A percentile compares a stretch with the other conserved stretches of the same genome.
Conservation (phyloP, 768 basidiomycete genomes). For the Tephrocybe sp. region DNA sequence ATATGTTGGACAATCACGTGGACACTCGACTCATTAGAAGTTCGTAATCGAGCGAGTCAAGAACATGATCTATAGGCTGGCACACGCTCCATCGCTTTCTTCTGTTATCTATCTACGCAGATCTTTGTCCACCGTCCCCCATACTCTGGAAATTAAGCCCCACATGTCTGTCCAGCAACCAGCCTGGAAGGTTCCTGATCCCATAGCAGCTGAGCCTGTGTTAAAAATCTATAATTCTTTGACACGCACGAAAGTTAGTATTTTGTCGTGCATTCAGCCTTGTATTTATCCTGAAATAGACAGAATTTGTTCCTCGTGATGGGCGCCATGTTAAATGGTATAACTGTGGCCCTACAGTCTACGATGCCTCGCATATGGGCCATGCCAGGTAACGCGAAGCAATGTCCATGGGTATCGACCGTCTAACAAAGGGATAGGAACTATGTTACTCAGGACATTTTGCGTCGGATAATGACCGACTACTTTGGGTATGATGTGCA, state of each 20-base stretch:
- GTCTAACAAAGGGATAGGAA: slow-evolving; percentile 60
- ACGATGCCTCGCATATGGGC: slow-evolving; percentile 98
- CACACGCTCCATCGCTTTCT: slow-evolving; percentile 20
- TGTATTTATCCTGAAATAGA: slow-evolving; percentile 41
- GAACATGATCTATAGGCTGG: slow-evolving; percentile 18
- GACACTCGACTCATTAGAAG: neutral
- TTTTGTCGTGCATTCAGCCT: neutral
- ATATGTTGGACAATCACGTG: no score
- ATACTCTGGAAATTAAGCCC: slow-evolving; percentile 2
- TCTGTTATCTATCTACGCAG: slow-evolving; percentile 14
- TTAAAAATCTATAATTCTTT: slow-evolving; percentile 92
- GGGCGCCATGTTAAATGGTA: slow-evolving; percentile 93
- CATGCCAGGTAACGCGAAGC: slow-evolving; percentile 78
- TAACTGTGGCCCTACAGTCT: slow-evolving; percentile 98
- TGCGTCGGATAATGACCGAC: slow-evolving; percentile 87
- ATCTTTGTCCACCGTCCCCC: slow-evolving; percentile 8
- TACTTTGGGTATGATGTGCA: slow-evolving; percentile 98
- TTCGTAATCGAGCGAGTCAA: slow-evolving; percentile 8
- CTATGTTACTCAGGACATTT: slow-evolving; percentile 93
- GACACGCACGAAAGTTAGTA: slow-evolving; percentile 80
- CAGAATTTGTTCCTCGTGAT: slow-evolving; percentile 69
- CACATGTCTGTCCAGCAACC: slow-evolving; percentile 64
- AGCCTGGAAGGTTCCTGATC: slow-evolving; percentile 50
- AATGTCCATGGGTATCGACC: slow-evolving; percentile 5
- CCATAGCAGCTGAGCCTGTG: slow-evolving; percentile 53